Conservation (phyloP, 139 green algal genomes). For the Chlorella vulgaris region DNA sequence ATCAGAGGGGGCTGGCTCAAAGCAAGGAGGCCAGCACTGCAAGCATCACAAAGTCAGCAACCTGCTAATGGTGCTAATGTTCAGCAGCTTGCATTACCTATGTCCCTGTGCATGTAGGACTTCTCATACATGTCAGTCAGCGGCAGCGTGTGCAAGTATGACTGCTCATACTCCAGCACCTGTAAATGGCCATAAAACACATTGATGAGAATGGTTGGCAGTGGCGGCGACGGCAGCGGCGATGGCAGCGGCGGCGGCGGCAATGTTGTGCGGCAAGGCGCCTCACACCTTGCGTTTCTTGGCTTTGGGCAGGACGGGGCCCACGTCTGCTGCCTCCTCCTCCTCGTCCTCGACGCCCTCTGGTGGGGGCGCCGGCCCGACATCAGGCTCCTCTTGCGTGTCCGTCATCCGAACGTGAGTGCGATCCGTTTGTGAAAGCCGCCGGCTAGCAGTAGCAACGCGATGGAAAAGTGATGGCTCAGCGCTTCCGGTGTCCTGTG, state of each 20-base stretch:
- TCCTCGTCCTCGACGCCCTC: background rate
- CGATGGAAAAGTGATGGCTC: too few species aligned
- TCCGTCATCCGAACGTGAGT: background rate
- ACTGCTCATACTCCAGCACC: conserved; percentile 77
- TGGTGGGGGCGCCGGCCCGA: conserved; percentile 5
- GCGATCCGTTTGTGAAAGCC: too few species aligned
- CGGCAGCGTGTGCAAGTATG: conserved; percentile 79
- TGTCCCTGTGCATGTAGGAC: conserved; percentile 98
- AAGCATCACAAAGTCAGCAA: too few species aligned
- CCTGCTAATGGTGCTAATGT: too few species aligned
- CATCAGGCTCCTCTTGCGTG: conserved; percentile 6
- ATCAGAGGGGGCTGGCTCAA: too few species aligned
- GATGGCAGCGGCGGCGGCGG: background rate
- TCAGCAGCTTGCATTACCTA: conserved; percentile 26
- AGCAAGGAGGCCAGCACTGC: too few species aligned
- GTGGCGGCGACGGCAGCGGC: background rate
- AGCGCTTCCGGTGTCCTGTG: too few species aligned
- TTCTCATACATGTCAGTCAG: conserved; percentile 92
- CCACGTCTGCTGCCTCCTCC: conserved; percentile 46
- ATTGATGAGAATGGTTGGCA: background rate
- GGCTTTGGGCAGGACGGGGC: conserved; percentile 52
- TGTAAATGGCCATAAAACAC: conserved; percentile 33
- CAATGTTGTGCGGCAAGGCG: too few species aligned
- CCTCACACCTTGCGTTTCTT: conserved; percentile 67
- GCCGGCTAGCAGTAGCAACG: too few species aligned